Conservation (phyloP, 768 basidiomycete genomes). For the Pisolithus sp. region DNA sequence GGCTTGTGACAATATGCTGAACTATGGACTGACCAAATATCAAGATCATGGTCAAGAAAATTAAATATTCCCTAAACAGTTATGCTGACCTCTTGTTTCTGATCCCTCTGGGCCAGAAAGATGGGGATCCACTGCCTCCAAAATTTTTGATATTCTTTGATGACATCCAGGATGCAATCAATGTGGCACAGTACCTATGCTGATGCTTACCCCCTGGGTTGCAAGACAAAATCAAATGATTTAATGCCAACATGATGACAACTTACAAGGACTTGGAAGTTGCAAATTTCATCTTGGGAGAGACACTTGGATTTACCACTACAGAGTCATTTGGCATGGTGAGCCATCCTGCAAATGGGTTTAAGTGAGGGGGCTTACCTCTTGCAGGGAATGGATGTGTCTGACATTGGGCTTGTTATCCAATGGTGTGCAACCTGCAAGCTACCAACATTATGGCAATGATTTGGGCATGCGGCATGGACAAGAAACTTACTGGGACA, state of each 20-base stretch:
- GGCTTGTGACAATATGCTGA: slow-evolving; percentile 7
- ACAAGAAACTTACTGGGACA: slow-evolving; percentile 7
- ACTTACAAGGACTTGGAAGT: slow-evolving; percentile 12
- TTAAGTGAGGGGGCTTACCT: neutral
- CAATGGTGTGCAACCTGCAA: slow-evolving; percentile 27
- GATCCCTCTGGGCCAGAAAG: slow-evolving; percentile 8
- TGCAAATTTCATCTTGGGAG: slow-evolving; percentile 5
- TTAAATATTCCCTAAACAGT: slow-evolving; percentile 10
- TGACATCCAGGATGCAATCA: slow-evolving; percentile 4
- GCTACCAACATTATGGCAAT: slow-evolving; percentile 26
- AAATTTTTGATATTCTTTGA: slow-evolving; percentile 15
- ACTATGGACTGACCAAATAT: slow-evolving; percentile 32
- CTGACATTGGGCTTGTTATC: slow-evolving; percentile 29
- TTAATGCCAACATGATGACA: slow-evolving; percentile 22
- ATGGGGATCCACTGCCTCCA: neutral
- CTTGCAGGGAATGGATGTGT: slow-evolving; percentile 31
- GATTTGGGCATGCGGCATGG: slow-evolving; percentile 26
- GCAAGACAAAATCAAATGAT: slow-evolving; percentile 17
- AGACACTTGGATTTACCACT: slow-evolving; percentile 19
- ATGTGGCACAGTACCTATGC: slow-evolving; percentile 8
- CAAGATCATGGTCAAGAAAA: slow-evolving; percentile 15
- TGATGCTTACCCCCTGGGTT: slow-evolving; percentile 3
- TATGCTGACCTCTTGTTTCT: slow-evolving; percentile 23
- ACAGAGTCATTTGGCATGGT: slow-evolving; percentile 36
- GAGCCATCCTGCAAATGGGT: neutral